phyloP scores from a whole-genome alignment of 1,139 yeast genomes.

The Geotrichum citri-aurantii region DNA sequence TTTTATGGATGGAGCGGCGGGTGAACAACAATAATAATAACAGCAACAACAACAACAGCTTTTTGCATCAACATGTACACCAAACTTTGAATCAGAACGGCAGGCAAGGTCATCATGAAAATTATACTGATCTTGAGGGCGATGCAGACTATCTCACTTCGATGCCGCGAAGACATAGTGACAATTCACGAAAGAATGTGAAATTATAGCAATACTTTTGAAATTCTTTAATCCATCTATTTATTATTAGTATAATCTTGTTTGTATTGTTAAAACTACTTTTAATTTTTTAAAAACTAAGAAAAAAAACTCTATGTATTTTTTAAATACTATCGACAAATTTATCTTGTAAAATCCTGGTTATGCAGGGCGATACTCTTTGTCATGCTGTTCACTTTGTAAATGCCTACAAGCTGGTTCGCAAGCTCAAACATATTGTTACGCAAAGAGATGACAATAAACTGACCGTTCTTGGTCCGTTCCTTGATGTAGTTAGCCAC shows the following conservation, averaged over 20 bases:
- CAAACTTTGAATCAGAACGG: not conserved
- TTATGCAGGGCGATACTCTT: constrained; percentile 73
- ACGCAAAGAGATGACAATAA: constrained; percentile 88
- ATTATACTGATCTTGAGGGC: not conserved
- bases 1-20: constrained; percentile 31
- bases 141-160: not conserved
- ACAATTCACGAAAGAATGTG: constrained; percentile 19
- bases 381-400: constrained; percentile 89
- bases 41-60: constrained; percentile 7
- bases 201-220: constrained; percentile 10
- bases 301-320: too few species aligned
- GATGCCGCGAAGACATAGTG: constrained; percentile 15
- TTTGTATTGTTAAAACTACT: too few species aligned
- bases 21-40: constrained; percentile 4
- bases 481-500: constrained; percentile 97
- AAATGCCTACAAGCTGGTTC: constrained; percentile 88
- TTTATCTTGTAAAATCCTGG: constrained; percentile 37
- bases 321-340: not conserved
- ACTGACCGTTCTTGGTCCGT: constrained; percentile 92
- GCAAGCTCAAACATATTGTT: constrained; percentile 98
- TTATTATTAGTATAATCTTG: not conserved
- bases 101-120: not conserved
- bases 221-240: not conserved
- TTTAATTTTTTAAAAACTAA: too few species aligned
- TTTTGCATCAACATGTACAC: not conserved